Conservation (phyloP, 352 stramenopile species). For the Salisapilia sapeloensis region DNA sequence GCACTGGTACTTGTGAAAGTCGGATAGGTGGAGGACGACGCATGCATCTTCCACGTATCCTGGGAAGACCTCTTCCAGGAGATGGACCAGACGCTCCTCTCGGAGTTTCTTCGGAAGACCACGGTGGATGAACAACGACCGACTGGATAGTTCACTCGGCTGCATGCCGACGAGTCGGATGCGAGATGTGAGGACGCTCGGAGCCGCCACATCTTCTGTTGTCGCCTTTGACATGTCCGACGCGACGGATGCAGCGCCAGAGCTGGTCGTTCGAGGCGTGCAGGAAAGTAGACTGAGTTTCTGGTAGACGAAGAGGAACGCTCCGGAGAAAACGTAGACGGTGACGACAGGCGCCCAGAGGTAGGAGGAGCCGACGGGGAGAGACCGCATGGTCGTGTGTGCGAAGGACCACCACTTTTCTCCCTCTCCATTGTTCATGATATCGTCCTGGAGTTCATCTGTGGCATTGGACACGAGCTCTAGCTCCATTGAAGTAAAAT, state of each 20-base stretch:
- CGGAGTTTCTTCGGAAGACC: conserved; percentile 54
- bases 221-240: conserved; percentile 3
- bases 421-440: conserved; percentile 2
- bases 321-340: conserved; percentile 60
- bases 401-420: conserved; percentile 63
- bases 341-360: conserved; percentile 58
- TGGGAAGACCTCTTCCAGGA: conserved; percentile 71
- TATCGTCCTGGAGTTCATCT: too few relatives aligned
- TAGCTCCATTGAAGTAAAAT: too few relatives aligned
- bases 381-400: conserved; percentile 60
- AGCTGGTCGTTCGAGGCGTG: conserved; percentile 7
- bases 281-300: conserved; percentile 40
- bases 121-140: conserved; percentile 65
- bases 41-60: conserved; percentile 65
- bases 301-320: conserved; percentile 55
- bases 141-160: conserved; percentile 47
- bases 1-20: conserved; percentile 46
- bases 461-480: too few relatives aligned
- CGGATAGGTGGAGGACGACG: conserved; percentile 65
- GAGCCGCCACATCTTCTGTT: conserved; percentile 3
- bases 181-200: conserved; percentile 7
- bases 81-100: conserved; percentile 53
- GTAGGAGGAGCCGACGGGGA: conserved; percentile 61
- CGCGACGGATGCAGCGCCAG: conserved; percentile 1
- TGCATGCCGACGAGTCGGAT: conserved; percentile 69